Evolutionary conservation across 805 yeast species (phyloP).

Genomic region (Grigorovia yakushimaensis): DNA sequence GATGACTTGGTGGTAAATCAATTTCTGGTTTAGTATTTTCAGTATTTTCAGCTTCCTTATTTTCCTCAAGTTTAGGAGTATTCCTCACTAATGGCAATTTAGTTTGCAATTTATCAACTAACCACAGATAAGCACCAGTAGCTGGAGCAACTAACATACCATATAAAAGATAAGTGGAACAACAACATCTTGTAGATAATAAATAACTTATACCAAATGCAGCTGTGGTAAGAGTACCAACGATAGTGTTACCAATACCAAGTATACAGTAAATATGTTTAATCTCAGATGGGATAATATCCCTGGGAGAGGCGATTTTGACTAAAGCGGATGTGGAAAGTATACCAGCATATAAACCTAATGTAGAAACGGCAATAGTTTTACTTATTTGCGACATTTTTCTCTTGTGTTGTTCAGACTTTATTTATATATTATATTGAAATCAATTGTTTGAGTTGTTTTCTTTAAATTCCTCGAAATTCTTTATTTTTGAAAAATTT

Average conservation of each 20-base stretch:
- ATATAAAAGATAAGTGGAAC: slow-evolving; percentile 3
- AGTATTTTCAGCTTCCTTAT: not conserved
- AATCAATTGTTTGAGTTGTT: no score
- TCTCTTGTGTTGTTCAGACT: not conserved
- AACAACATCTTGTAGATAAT: slow-evolving; percentile 1
- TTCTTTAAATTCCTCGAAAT: no score
- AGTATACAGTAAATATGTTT: slow-evolving; percentile 16
- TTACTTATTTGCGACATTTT: not conserved
- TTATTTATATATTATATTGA: no score
- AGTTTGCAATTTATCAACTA: not conserved
- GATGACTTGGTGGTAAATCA: slow-evolving; percentile 10
- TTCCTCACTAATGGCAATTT: not conserved
- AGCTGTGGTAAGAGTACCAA: slow-evolving; percentile 41
- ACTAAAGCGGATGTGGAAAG: slow-evolving; percentile 27
- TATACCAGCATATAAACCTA: slow-evolving; percentile 54
- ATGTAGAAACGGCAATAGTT: slow-evolving; percentile 48
- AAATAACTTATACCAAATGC: slow-evolving; percentile 45
- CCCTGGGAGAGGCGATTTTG: slow-evolving; percentile 23
- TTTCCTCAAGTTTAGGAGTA: no score
- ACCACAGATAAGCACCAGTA: slow-evolving; percentile 7
- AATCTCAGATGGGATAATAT: slow-evolving; percentile 11
- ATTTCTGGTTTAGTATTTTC: not conserved
- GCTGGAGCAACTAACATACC: slow-evolving; percentile 10
- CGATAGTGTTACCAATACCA: slow-evolving; percentile 16
- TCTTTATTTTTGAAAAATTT: no score